Percentiles rank a stretch among this genome's conserved stretches.
These are phyloP conservation scores for Candida nanaspora DNA, from an alignment of 805 yeast genomes.

Conservation along the genomic window DNA sequence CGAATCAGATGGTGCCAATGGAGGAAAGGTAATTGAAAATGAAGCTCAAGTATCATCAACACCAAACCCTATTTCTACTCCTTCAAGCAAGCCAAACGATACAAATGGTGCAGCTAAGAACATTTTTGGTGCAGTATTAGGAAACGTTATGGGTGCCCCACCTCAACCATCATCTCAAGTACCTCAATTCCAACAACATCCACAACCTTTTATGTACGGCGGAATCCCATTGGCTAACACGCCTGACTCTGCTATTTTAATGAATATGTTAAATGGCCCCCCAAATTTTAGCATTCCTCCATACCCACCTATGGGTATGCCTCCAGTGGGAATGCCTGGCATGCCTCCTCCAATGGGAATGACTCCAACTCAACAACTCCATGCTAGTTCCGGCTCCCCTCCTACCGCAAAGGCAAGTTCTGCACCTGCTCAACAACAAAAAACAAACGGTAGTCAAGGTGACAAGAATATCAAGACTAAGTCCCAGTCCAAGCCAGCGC, in stretches of 20 bases:
- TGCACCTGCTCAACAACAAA: too few relatives aligned
- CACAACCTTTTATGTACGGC: neutral
- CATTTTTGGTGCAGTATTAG: constrained; percentile 22
- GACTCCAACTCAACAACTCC: neutral
- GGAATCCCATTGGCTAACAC: neutral
- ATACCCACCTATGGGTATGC: neutral
- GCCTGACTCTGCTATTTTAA: neutral
- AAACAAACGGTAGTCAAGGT: neutral
- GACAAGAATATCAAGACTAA: neutral
- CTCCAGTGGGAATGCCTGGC: constrained; percentile 6
- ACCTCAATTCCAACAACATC: neutral
- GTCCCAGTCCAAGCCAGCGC: neutral
- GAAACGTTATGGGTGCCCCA: constrained; percentile 10
- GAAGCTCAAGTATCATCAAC: constrained; percentile 4
- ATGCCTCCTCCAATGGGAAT: constrained; percentile 7
- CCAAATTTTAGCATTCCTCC: neutral
- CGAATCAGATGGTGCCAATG: neutral
- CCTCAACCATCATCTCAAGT: neutral
- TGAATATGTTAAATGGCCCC: neutral
- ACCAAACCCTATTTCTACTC: neutral
- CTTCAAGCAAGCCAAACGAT: neutral
- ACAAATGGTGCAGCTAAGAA: constrained; percentile 14
- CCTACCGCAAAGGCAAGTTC: too few relatives aligned
- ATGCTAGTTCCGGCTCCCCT: too few relatives aligned
- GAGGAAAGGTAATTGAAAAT: too few relatives aligned